Evolutionary conservation across 169 alveolate species (phyloP), one percentile per base, ranked within the genome.

Genomic region (Plasmodium inui): DNA sequence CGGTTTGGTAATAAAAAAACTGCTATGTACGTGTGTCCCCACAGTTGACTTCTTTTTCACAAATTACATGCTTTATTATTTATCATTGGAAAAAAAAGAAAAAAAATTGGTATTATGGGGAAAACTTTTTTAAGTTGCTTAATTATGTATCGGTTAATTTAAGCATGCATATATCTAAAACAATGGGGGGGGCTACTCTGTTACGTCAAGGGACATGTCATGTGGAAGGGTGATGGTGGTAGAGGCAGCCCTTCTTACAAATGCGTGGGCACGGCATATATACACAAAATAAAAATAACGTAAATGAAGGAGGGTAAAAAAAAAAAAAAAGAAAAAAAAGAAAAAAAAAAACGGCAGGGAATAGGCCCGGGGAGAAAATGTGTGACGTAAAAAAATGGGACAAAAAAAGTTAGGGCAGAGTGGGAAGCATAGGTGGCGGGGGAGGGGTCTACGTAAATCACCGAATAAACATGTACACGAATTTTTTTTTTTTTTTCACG

Each of bases 371-470:
- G 37, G 76, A 28, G 76, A 67, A 22, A 22, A 28, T 67, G 76
- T 67, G 76, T 67, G 37, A 67, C 76, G 32, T 67, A 67, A 67
- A 67, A 67, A 67, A 67, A 67, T 26, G 37, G 37, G 37, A 67
- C 30, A 67, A 67, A 67, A 67, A 67, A 67, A 67, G 76, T 67
- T 67, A 67, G 37, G 8, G 76, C 76, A 67, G 76, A 67, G 28
- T 67, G 1, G 37, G 37, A 12, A 26, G 32, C 14, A n/a, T 7
- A 61, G 10, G 34, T 34, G 74, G 76, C 2, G 28, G 22, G 4
- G 17, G n/a, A 14, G 22, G 76, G 76, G 17, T 22, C 17, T 22
- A 22, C n/a, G 1, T 9, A 26, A 67, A 9, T 67, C 76, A 26
- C 12, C n/a, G 30, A n/a, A 67, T 67, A 67, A 67, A 67, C 37